Conservation (phyloP, 2,329 filamentous ascomycete genomes). For the Phyllosticta citribraziliensis region DNA sequence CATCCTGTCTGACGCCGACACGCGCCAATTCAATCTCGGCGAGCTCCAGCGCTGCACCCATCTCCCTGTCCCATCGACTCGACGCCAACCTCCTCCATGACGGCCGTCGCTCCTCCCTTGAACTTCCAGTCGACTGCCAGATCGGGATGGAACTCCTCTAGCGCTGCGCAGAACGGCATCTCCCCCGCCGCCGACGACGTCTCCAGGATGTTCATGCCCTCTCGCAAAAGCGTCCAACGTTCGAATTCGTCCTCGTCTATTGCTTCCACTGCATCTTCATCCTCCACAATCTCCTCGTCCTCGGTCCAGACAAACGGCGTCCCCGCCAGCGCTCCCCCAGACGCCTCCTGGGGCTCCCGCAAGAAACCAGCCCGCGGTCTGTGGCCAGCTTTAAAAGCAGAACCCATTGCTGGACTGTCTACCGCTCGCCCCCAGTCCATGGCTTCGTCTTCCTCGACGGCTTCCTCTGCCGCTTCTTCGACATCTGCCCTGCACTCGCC, state of each 20-base stretch:
- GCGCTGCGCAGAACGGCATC: conserved; percentile 49
- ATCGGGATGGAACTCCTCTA: conserved; percentile 51
- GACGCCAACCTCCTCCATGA: conserved; percentile 37
- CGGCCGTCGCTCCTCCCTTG: conserved; percentile 56
- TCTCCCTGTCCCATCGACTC: conserved; percentile 2
- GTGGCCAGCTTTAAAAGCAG: conserved; percentile 57
- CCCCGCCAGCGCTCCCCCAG: conserved; percentile 21
- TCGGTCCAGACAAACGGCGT: conserved; percentile 54
- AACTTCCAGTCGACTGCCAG: conserved; percentile 52
- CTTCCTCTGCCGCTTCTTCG: conserved; percentile 49
- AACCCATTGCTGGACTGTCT: conserved; percentile 53
- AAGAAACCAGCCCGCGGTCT: conserved; percentile 46
- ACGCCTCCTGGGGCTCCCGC: conserved; percentile 32
- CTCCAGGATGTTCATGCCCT: conserved; percentile 75
- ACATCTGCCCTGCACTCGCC: conserved; percentile 56
- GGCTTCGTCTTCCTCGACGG: conserved; percentile 45
- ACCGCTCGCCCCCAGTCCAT: conserved; percentile 53
- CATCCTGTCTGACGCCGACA: neutral
- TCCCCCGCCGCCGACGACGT: conserved; percentile 77
- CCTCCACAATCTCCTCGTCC: conserved; percentile 54
- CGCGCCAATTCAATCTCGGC: conserved; percentile 3
- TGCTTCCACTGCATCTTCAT: conserved; percentile 37
- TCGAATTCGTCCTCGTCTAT: conserved; percentile 87
- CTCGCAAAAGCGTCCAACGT: conserved; percentile 72
- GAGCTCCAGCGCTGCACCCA: conserved; percentile 1